Conservation (phyloP, 2,329 filamentous ascomycete species). For the Coleophoma cylindrospora region DNA sequence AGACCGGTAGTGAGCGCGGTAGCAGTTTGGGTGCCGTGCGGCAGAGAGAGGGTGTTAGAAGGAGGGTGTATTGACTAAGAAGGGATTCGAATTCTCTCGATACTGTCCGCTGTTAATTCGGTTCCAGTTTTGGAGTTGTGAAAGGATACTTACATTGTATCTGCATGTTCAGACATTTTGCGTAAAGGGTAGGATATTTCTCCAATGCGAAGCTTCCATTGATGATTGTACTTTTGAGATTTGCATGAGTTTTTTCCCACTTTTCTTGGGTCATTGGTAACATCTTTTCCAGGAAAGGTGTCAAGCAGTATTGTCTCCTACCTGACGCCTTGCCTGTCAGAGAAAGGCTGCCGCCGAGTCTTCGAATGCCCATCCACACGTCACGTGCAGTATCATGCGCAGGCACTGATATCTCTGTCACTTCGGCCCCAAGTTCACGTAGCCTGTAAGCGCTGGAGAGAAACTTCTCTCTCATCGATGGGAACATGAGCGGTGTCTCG, state of each 20-base stretch:
- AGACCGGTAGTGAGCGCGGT: conserved; percentile 29
- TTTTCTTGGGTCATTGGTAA: not conserved
- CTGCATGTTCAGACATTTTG: conserved; percentile 35
- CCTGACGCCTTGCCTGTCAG: not conserved
- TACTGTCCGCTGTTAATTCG: conserved; percentile 36
- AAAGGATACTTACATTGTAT: not conserved
- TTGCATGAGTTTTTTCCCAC: not conserved
- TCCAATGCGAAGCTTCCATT: conserved; percentile 41
- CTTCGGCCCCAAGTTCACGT: conserved; percentile 36
- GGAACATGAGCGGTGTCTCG: conserved; percentile 30
- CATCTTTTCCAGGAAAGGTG: not conserved
- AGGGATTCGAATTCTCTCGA: conserved; percentile 36
- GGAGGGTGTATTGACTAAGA: conserved; percentile 31
- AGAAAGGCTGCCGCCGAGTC: conserved; percentile 42
- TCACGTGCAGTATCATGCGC: conserved; percentile 37
- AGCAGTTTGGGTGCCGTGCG: conserved; percentile 35
- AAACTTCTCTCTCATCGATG: conserved; percentile 34
- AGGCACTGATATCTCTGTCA: conserved; percentile 45
- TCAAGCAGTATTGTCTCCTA: not conserved
- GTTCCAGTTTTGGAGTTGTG: conserved; percentile 28
- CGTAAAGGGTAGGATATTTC: conserved; percentile 37
- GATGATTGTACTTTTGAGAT: conserved; percentile 44
- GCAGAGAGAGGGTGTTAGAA: conserved; percentile 28
- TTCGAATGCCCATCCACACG: conserved; percentile 42
- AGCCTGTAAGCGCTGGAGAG: conserved; percentile 33